Evolutionary conservation across 2,329 filamentous ascomycete species (phyloP), one percentile per base, ranked within the genome.

Genomic region (Triangularia setosa): DNA sequence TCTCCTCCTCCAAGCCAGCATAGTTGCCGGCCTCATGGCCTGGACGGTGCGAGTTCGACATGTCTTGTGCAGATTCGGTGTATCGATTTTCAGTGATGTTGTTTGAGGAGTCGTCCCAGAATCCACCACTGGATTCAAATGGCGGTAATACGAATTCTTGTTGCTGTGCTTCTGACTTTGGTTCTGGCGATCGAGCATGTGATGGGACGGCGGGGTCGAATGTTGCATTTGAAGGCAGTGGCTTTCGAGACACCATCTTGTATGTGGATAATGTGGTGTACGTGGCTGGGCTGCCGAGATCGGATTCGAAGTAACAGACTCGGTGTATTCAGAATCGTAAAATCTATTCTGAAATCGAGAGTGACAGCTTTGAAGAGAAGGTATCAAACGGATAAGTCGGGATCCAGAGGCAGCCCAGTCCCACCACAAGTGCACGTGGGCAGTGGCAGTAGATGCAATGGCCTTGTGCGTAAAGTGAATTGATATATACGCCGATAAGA

Each of bases 181-280:
- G 24, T 35, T 33, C 16, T 57, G 55, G 57, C 30, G 33, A 44
- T 44, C 64, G 71, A 16, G 71, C 58, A 58, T 71, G 66, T 18
- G 70, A 67, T 30, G 69, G 64, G 7, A 68, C 64, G 61, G 64
- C 67, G 25, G 73, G 68, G 65, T 73, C 70, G 59, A 70, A 63
- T 21, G 69, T 62, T 24, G 71, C 68, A 62, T 73, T 70, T 18
- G 72, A 68, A 40, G 78, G 73, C 23, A 75, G 60, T 6, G 78
- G 73, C 67, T 80, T 80, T 67, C 78, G 77, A 64, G 75, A 72
- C 53, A 81, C 79, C 79, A 81, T 81, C 33, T 44, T 59, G 65
- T 11, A 27, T 2, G 7, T 16, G 1, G 23, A 9, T 25, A 16
- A 16, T 14, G 12, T 23, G 12, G 54, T 35, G 57, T 55, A 1